These are phyloP conservation scores for Sesbania bispinosa DNA, from an alignment of 306 rosid species.

Conservation along the genomic window DNA sequence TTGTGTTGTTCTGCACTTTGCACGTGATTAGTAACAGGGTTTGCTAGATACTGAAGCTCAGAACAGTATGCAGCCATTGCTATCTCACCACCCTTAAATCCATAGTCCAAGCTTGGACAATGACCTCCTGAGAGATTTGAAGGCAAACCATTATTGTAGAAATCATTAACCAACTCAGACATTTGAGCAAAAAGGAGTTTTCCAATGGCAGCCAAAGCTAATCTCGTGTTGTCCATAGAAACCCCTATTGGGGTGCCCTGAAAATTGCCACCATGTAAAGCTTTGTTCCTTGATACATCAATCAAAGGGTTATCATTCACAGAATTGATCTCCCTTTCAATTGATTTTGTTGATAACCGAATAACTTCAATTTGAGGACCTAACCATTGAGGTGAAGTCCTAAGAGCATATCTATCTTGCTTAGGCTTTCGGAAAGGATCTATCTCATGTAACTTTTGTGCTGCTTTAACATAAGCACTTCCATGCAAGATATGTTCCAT, in stretches of 20 bases:
- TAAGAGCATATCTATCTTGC: conserved; percentile 52
- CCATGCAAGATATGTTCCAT: conserved; percentile 49
- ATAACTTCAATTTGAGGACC: conserved; percentile 53
- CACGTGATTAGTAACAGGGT: conserved; percentile 42
- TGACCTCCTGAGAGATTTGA: conserved; percentile 35
- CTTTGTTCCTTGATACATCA: too few species aligned
- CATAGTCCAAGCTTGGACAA: conserved; percentile 37
- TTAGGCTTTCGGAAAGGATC: conserved; percentile 29
- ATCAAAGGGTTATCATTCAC: too few species aligned
- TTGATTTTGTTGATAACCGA: conserved; percentile 34
- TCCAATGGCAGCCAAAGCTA: conserved; percentile 44
- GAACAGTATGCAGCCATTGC: conserved; percentile 44
- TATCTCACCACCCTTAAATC: conserved; percentile 35
- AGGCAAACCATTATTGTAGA: conserved; percentile 42
- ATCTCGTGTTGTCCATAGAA: conserved; percentile 44
- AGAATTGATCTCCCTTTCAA: conserved; percentile 50
- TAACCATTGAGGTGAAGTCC: conserved; percentile 53
- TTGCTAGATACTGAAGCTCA: conserved; percentile 41
- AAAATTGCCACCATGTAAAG: too few species aligned
- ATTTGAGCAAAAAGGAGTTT: conserved; percentile 39
- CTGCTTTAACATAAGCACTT: conserved; percentile 38
- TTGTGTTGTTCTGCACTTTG: conserved; percentile 40
- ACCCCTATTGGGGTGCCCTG: conserved; percentile 44
- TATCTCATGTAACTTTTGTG: conserved; percentile 23
- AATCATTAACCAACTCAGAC: conserved; percentile 44